Evolutionary conservation across 2,329 filamentous ascomycete genomes (phyloP), one percentile per base, ranked within the genome.

Genomic region (Pyrenochaeta sp.): DNA sequence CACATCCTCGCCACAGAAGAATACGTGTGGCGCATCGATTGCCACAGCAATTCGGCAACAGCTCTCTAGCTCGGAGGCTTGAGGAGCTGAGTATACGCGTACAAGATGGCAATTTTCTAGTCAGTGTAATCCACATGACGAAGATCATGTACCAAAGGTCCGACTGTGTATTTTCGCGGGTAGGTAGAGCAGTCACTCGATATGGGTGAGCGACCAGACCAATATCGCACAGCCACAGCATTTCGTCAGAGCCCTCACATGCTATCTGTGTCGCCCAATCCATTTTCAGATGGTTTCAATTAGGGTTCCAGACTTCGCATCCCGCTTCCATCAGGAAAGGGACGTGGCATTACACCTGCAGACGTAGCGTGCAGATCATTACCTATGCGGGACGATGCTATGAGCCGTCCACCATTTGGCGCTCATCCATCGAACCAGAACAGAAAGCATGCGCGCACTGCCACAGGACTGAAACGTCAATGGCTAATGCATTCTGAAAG

Each of bases 31-130:
- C 45, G 15, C 45, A 34, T 22, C 2, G 12, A 19, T 61, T 32
- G 58, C 58, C 58, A 61, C 58, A 61, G 45, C 54, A 46, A 50
- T 52, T 47, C 52, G 58, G 42, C 36, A 61, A 51, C 6, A 30
- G 22, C 40, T 43, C 42, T n/a, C 24, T 22, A 28, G 42, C 22
- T 28, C 42, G 22, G 5, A 36, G 32, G 32, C 34, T 7, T 27
- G 13, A 39, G 19, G 8, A 27, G 32, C 46, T 27, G 54, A 51
- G 30, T 47, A 50, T 58, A 55, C 54, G 51, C 40, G 50, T 43
- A 60, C 54, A 32, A 36, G 37, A 30, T 53, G 50, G 52, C 48
- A 32, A 22, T 39, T 24, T 39, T 52, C 24, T 19, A 43, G 3
- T 43, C 40, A 15, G 0, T n/a, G 27, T 47, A n/a, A 47, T 10